Percentiles rank a stretch among this genome's conserved stretches.
phyloP scores from a whole-genome alignment of 2,329 filamentous ascomycete species.

The Aspergillus chevalieri region DNA sequence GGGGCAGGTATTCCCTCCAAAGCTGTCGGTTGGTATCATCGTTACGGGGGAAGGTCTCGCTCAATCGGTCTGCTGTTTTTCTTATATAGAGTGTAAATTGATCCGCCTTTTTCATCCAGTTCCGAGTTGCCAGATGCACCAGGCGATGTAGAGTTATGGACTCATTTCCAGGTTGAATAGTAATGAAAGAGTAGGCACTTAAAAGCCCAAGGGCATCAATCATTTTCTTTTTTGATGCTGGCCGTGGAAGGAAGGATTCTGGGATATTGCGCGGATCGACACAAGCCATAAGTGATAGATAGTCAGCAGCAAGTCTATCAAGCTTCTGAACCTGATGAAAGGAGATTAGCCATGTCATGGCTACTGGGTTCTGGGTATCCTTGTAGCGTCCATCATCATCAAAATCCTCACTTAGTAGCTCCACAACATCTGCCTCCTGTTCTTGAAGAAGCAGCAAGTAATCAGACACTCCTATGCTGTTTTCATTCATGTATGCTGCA shows the following conservation, averaged over 20 bases:
- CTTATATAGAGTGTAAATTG: constrained; percentile 1
- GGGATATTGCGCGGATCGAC: background rate
- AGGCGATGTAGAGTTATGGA: constrained; percentile 5
- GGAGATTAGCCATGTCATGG: background rate
- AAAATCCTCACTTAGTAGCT: background rate
- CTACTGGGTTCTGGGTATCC: background rate
- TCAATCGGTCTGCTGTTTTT: background rate
- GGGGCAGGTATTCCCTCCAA: background rate
- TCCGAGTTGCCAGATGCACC: constrained; percentile 7
- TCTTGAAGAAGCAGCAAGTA: background rate
- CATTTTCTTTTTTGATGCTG: background rate
- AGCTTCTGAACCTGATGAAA: background rate
- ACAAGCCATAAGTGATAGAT: background rate
- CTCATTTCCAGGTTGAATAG: background rate
- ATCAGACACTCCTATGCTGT: background rate
- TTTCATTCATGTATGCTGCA: background rate
- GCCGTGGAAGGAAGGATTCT: background rate
- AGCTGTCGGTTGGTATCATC: constrained; percentile 3
- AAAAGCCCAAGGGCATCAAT: background rate
- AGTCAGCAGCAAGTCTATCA: background rate
- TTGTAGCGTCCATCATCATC: background rate
- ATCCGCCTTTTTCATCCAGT: constrained; percentile 3
- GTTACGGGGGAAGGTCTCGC: background rate
- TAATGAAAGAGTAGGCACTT: background rate
- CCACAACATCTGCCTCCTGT: background rate